Evolutionary conservation across 1,284 basidiomycete species (phyloP).

Genomic region (Irpex sp.): DNA sequence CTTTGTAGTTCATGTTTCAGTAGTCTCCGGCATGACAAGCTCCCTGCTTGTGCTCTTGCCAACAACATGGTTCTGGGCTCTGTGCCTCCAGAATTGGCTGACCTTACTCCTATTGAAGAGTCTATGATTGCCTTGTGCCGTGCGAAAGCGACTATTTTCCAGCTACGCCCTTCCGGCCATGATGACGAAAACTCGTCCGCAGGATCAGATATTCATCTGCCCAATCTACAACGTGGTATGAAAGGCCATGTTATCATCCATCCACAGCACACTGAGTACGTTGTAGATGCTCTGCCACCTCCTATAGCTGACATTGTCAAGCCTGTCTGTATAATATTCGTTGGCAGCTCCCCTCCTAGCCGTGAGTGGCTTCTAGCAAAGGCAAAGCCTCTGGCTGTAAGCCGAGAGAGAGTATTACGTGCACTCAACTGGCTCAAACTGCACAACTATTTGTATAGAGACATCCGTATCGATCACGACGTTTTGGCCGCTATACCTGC

Average conservation of each 20-base stretch:
- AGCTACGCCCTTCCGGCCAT: background rate
- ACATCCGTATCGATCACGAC: background rate
- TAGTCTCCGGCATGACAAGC: background rate
- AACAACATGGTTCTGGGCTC: slow-evolving; percentile 24
- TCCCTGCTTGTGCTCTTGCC: slow-evolving; percentile 17
- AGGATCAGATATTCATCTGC: slow-evolving; percentile 2
- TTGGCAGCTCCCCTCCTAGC: slow-evolving; percentile 26
- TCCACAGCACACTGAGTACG: slow-evolving; percentile 27
- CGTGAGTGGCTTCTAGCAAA: slow-evolving; percentile 30
- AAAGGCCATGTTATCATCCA: slow-evolving; percentile 34
- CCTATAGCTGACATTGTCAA: background rate
- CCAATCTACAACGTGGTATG: slow-evolving; percentile 24
- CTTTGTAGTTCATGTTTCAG: background rate
- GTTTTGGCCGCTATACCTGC: background rate
- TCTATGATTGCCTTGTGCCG: slow-evolving; percentile 26
- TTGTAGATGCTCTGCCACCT: slow-evolving; percentile 21
- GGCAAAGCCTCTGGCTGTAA: background rate
- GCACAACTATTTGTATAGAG: background rate
- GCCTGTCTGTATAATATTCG: slow-evolving; percentile 32
- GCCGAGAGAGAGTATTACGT: background rate
- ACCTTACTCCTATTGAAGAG: slow-evolving; percentile 29
- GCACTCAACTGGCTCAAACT: background rate
- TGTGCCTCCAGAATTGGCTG: slow-evolving; percentile 23
- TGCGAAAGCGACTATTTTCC: slow-evolving; percentile 22
- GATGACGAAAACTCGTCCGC: slow-evolving; percentile 1